phyloP scores from a whole-genome alignment of 116 monocot species.

The Cymodocea nodosa region DNA sequence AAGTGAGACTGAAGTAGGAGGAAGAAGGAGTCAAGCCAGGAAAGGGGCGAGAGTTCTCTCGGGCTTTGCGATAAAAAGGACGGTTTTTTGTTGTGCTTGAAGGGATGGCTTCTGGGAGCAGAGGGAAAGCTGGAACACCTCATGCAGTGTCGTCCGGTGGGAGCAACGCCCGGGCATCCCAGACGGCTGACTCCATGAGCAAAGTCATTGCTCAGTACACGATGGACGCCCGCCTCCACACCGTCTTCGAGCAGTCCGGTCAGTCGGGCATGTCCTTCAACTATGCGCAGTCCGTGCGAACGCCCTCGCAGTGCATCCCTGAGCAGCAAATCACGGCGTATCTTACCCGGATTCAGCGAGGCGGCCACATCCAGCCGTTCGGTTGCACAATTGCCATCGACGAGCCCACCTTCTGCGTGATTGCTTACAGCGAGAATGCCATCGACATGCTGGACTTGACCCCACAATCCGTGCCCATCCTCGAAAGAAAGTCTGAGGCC shows the following conservation, averaged over 20 bases:
- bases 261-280: conserved; percentile 51
- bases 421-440: conserved; percentile 75
- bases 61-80: not conserved
- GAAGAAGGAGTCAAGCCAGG: not conserved
- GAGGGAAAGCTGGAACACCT: conserved; percentile 1
- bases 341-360: conserved; percentile 78
- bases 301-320: conserved; percentile 12
- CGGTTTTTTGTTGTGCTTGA: not conserved
- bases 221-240: conserved; percentile 79
- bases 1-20: not conserved
- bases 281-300: conserved; percentile 36
- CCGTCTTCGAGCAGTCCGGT: conserved; percentile 81
- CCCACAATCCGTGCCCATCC: conserved; percentile 25
- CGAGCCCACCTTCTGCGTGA: conserved; percentile 41
- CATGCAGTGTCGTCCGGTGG: conserved; percentile 19
- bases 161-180: conserved; percentile 17
- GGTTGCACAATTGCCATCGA: conserved; percentile 65
- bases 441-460: conserved; percentile 60
- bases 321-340: conserved; percentile 88
- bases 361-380: conserved; percentile 78
- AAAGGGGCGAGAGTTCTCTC: not conserved
- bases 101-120: conserved; percentile 24
- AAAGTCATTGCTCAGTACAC: conserved; percentile 87
- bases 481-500: conserved; percentile 13
- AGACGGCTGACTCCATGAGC: conserved; percentile 20